Evolutionary conservation across 2,329 filamentous ascomycete species (phyloP).

Genomic region (Aspergillus thermomutatus): DNA sequence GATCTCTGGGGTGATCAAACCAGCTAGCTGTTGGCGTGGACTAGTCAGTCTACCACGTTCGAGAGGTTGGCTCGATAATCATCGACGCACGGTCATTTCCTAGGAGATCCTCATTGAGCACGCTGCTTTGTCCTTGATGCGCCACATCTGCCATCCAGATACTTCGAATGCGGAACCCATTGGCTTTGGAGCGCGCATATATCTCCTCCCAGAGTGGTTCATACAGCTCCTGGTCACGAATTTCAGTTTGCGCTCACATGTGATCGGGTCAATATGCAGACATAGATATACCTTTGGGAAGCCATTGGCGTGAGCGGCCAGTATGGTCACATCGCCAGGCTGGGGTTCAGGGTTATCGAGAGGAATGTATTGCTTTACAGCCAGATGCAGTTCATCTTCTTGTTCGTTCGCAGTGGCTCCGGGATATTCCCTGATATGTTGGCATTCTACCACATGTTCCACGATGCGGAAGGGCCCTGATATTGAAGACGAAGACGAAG

Average conservation of each 20-base stretch:
- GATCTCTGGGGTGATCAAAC: conserved; percentile 80
- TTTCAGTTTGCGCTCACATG: background rate
- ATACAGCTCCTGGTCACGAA: conserved; percentile 69
- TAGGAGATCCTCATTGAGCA: conserved; percentile 70
- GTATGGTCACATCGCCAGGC: conserved; percentile 76
- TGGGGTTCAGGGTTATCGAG: conserved; percentile 64
- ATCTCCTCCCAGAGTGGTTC: conserved; percentile 90
- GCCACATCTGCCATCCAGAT: conserved; percentile 93
- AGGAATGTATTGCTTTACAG: conserved; percentile 86
- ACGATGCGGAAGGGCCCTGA: conserved; percentile 56
- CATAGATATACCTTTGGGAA: conserved; percentile 73
- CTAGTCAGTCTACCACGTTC: conserved; percentile 14
- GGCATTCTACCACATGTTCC: conserved; percentile 69
- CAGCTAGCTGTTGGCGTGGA: conserved; percentile 61
- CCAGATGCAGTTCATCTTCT: conserved; percentile 69
- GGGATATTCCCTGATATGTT: conserved; percentile 80
- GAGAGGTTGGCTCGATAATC: background rate
- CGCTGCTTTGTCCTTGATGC: conserved; percentile 74
- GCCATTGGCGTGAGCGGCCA: conserved; percentile 85
- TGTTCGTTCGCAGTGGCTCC: conserved; percentile 68
- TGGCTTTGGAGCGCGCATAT: conserved; percentile 53
- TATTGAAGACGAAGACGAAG: conserved; percentile 37
- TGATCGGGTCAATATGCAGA: background rate
- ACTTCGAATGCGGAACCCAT: conserved; percentile 67
- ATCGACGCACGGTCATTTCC: conserved; percentile 74